Base-by-base conservation (phyloP, 2,329 filamentous ascomycete genomes). In the Mycogone perniciosa region DNA sequence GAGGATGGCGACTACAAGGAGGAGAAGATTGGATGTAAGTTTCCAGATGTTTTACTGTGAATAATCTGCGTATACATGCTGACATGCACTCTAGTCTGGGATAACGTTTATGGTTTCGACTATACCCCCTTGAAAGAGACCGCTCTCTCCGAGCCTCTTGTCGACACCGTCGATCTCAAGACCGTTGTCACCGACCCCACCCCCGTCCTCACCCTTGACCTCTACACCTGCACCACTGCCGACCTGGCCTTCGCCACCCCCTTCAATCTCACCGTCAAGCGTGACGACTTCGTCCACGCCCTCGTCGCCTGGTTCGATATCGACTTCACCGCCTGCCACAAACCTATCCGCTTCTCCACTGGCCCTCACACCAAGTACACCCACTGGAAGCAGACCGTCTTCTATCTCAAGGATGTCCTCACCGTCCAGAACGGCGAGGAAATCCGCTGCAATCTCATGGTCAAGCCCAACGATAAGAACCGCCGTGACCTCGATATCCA, bases 1-100 rank as follows among this genome's bases (percentile, higher is more conserved):
- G 93, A 99, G 76, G 93, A 99, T 66, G 93, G 93, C 59, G 93
- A 99, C 56, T 99, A 99, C 82, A 97, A 97, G 80, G 92, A 97
- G 57, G 93, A 99, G 77, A 99, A 99, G 81, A 99, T 99, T 65
- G 92, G 91, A 72, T 99, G 92, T 97, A 71, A 76, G 89, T 73
- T 45, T 27, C 11, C 7, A 35, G 33, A 35, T 7, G 4, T n/a
- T 34, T 11, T 42, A 41, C 11, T 26, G n/a, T 20, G 27, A 7
- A 11, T n/a, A 3, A n/a, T 20, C n/a, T 11, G 31, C 7, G 6
- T 41, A 35, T 8, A 11, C 27, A 11, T 3, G 7, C 37, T 42
- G 30, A 40, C 35, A 6, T 34, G 8, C 30, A 20, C 4, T 34
- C 43, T 46, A 97, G 92, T 97, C 80, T 99, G 93, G 93, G 91